Percentiles rank a stretch among this genome's conserved stretches.
Conservation (phyloP, 495 filamentous ascomycete genomes). For the Tetracladium marchalianum region DNA sequence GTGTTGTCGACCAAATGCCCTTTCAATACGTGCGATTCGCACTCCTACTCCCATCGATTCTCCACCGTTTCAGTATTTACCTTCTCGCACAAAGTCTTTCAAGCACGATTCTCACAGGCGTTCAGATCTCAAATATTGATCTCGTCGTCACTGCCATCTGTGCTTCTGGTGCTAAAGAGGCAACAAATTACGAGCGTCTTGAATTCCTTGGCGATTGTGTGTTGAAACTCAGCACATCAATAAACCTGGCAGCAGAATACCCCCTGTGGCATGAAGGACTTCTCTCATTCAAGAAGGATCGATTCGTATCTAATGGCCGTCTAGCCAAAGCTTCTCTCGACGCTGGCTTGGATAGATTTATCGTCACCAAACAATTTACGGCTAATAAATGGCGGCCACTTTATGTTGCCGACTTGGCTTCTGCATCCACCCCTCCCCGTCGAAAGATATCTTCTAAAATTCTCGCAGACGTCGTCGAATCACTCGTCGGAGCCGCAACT, state of each 20-base stretch:
- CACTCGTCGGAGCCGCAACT: constrained; percentile 68
- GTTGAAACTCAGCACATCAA: constrained; percentile 66
- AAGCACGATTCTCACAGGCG: constrained; percentile 43
- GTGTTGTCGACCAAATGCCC: constrained; percentile 45
- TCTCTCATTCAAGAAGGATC: constrained; percentile 58
- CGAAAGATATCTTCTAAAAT: constrained; percentile 61
- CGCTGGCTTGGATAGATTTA: constrained; percentile 59
- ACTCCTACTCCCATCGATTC: constrained; percentile 64
- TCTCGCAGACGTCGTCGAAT: constrained; percentile 84
- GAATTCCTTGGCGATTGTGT: constrained; percentile 86
- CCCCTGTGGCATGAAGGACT: constrained; percentile 70
- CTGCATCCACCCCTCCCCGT: constrained; percentile 7
- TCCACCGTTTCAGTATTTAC: constrained; percentile 54
- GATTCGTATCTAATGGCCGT: constrained; percentile 60
- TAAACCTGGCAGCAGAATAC: constrained; percentile 56
- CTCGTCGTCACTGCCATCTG: constrained; percentile 68
- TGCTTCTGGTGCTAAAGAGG: constrained; percentile 48
- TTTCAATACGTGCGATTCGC: constrained; percentile 52
- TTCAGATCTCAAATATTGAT: constrained; percentile 41
- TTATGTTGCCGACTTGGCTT: constrained; percentile 44
- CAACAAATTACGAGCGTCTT: constrained; percentile 69
- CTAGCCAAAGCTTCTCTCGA: constrained; percentile 55
- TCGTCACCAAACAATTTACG: constrained; percentile 59
- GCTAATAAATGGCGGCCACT: constrained; percentile 61
- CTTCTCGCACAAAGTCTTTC: constrained; percentile 56